Base-by-base conservation (phyloP, 441 rosid genomes). In the Populus hybrid region DNA sequence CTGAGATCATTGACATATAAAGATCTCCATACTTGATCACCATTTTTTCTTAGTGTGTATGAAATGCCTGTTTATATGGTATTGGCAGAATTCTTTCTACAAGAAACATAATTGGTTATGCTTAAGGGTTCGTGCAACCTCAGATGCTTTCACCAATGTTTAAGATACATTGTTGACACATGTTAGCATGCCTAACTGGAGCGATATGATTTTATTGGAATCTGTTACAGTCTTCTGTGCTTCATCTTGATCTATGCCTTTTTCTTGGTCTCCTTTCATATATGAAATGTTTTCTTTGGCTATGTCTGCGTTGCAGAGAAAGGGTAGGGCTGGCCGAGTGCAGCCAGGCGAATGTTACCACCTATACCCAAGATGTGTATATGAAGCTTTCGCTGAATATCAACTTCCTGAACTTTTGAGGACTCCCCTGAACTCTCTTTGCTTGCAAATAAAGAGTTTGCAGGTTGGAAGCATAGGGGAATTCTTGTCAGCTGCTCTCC, bases 351-450 rank as follows among this genome's bases (percentile, higher is more conserved):
- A 91, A 85, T 92, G 99, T 82, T 96, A 92, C 84, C 99, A 96
- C 83, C 85, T 96, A 5, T 96, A 96, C 76, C 99, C 99, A 24
- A 86, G 84, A 82, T 93, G 98, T 72, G 94, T 93, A 73, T 96
- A 91, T 84, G 98, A 92, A 57, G 98, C 99, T 78, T 96, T 96
- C 85, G 86, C 97, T 65, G 98, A 94, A 79, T 94, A 92, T 86
- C 98, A 96, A 85, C 98, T 96, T 83, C 99, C 98, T 16, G 99
- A 96, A 80, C 98, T 96, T 83, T 82, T 96, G 89, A 90, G 99
- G 84, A 96, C 98, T 87, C 99, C 99, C 67, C 84, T 96, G 81
- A 94, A 96, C 84, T 96, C 99, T 83, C 99, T 96, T 76, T 96
- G 99, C 89, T 85, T 96, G 94, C 99, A 94, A 91, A 96, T 96